phyloP scores from a whole-genome alignment of 2,329 filamentous ascomycete species.

The Trichoderma simmonsii region DNA sequence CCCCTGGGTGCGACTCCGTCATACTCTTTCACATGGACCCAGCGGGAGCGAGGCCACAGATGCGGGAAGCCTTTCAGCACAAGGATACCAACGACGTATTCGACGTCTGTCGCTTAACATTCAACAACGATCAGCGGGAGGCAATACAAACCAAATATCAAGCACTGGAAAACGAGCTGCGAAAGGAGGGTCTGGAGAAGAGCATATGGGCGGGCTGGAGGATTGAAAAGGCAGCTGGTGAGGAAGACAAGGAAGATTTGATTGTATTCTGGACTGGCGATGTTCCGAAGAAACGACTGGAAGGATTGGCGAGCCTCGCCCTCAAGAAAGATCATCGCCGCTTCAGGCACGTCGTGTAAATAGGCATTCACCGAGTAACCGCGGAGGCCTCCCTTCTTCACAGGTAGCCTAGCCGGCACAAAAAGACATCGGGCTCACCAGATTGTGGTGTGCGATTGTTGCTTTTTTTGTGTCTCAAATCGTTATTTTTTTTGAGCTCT shows the following conservation, averaged over 20 bases:
- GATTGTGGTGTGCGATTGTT: neutral
- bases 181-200: slow-evolving; percentile 30
- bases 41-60: slow-evolving; percentile 27
- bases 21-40: slow-evolving; percentile 41
- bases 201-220: slow-evolving; percentile 41
- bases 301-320: slow-evolving; percentile 25
- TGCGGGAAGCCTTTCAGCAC: slow-evolving; percentile 27
- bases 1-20: slow-evolving; percentile 32
- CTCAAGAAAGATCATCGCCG: slow-evolving; percentile 24
- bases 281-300: slow-evolving; percentile 34
- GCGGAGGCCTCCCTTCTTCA: neutral
- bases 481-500: slow-evolving; percentile 36
- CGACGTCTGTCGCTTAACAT: slow-evolving; percentile 35
- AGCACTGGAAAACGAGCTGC: slow-evolving; percentile 31
- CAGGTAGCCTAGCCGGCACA: neutral
- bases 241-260: slow-evolving; percentile 37
- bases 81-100: slow-evolving; percentile 28
- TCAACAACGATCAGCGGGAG: slow-evolving; percentile 31
- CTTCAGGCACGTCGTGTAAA: slow-evolving; percentile 27
- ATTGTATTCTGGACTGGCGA: slow-evolving; percentile 40
- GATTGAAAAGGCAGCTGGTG: slow-evolving; percentile 36
- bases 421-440: neutral
- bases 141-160: slow-evolving; percentile 36
- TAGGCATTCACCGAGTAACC: neutral
- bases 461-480: slow-evolving; percentile 31